These are phyloP conservation scores for Pterocarpus santalinus DNA, from an alignment of 306 rosid genomes.

Conservation along the genomic window DNA sequence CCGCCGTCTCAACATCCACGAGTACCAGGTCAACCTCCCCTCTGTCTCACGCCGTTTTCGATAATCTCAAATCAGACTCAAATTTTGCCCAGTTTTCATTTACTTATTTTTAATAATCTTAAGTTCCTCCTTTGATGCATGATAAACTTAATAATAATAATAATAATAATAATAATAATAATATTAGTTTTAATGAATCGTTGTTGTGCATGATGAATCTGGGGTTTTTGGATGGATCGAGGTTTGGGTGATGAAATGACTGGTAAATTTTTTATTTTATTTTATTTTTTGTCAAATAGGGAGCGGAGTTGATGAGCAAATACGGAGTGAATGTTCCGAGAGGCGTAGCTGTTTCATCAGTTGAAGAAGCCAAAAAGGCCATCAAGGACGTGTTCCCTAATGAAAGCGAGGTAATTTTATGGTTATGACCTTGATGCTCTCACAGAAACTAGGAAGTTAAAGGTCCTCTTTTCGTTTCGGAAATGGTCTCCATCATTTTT, in stretches of 20 bases:
- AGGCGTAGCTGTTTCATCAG: constrained; percentile 60
- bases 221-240: not conserved
- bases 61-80: not conserved
- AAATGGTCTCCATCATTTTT: not conserved
- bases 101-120: not conserved
- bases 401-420: constrained; percentile 53
- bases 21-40: constrained; percentile 77
- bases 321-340: constrained; percentile 81
- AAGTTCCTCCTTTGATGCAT: constrained; percentile 1
- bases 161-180: too few relatives aligned
- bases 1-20: constrained; percentile 99
- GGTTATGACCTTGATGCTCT: not conserved
- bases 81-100: not conserved
- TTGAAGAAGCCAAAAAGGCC: constrained; percentile 55
- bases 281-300: constrained; percentile 57
- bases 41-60: not conserved
- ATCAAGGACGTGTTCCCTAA: constrained; percentile 69
- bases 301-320: constrained; percentile 92
- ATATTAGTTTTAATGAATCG: not conserved
- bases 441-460: not conserved
- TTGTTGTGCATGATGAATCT: constrained; percentile 16
- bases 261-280: not conserved
- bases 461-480: not conserved
- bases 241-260: not conserved
- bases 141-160: not conserved